These are phyloP conservation scores for Helichrysum umbraculigerum DNA, from an alignment of 129 eudicot species.

Conservation along the genomic window DNA sequence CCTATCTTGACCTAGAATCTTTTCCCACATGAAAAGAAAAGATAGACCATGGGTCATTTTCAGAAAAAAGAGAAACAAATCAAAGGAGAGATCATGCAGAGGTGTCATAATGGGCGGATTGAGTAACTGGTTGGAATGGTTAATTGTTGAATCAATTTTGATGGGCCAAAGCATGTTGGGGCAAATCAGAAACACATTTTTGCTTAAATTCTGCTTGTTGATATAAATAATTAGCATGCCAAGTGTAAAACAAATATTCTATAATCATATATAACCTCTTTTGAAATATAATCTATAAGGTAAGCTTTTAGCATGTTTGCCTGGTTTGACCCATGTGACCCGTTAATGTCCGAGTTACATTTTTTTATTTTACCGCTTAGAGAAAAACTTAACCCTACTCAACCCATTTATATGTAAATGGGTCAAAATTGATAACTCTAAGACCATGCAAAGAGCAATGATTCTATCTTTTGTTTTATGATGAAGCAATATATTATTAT, in stretches of 20 bases:
- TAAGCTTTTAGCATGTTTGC: neutral
- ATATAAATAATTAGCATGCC: neutral
- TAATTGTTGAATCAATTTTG: neutral
- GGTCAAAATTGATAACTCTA: no score
- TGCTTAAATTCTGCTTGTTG: neutral
- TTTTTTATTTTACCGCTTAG: neutral
- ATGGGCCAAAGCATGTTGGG: neutral
- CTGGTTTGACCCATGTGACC: neutral
- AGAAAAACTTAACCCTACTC: neutral
- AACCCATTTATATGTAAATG: neutral
- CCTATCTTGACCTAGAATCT: constrained; percentile 55
- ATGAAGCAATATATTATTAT: neutral
- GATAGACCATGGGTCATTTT: neutral
- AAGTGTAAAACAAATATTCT: neutral
- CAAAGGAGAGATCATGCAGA: constrained; percentile 10
- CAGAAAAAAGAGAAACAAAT: constrained; percentile 19
- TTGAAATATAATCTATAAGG: neutral
- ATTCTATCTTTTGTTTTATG: neutral
- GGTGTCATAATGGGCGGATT: neutral
- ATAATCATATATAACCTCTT: neutral
- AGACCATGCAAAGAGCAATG: constrained; percentile 7
- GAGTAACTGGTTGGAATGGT: neutral
- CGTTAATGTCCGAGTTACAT: neutral
- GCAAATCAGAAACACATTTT: neutral
- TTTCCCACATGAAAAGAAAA: constrained; percentile 38